These are phyloP conservation scores for Stemphylium vesicarium DNA, from an alignment of 2,329 filamentous ascomycete genomes.

Conservation along the genomic window DNA sequence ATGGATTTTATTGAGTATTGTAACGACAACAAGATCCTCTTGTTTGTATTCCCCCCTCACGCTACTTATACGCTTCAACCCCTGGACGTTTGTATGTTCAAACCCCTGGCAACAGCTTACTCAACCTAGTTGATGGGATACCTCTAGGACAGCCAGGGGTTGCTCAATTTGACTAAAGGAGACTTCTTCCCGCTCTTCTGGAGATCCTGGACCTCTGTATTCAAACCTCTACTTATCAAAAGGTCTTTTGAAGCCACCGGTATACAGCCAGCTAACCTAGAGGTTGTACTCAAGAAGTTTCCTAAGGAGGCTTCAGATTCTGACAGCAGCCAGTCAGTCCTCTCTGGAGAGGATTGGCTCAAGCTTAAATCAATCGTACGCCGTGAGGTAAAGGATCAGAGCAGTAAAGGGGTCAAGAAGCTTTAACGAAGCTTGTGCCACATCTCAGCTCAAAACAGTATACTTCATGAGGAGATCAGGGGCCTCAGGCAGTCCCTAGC, in stretches of 20 bases:
- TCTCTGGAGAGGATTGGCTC: background rate
- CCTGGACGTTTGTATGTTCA: background rate
- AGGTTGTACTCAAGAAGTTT: background rate
- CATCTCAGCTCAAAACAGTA: background rate
- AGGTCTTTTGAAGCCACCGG: background rate
- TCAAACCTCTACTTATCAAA: background rate
- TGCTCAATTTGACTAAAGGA: background rate
- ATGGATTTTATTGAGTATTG: background rate
- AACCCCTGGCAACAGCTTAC: background rate
- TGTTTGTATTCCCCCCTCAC: background rate
- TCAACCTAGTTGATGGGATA: background rate
- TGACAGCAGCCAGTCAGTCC: background rate
- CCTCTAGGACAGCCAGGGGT: background rate
- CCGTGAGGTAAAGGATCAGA: background rate
- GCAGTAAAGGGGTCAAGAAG: background rate
- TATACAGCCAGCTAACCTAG: background rate
- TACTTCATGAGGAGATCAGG: background rate
- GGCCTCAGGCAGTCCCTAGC: background rate
- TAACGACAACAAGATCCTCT: background rate
- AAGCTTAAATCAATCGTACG: background rate
- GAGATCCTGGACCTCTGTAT: background rate
- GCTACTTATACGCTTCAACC: background rate
- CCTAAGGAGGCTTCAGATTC: background rate
- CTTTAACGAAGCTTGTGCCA: background rate
- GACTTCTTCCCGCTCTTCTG: background rate